These are phyloP conservation scores for Gymnopilus dilepis DNA, from an alignment of 768 basidiomycete genomes.

Conservation along the genomic window DNA sequence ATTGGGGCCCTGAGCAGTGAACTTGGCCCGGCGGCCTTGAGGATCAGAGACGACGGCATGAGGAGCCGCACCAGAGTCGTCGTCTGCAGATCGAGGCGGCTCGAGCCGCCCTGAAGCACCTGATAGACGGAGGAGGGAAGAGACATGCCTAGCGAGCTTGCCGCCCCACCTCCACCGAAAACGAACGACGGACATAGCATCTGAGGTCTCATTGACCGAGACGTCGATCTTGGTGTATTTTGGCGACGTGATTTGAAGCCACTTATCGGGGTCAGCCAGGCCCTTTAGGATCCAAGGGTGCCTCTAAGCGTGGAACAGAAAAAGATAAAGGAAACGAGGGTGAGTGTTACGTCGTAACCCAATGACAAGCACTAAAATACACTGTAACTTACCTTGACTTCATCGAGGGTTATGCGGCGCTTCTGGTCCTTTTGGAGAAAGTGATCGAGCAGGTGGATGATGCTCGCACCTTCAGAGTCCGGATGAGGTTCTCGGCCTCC, in stretches of 20 bases:
- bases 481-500: conserved; percentile 54
- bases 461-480: conserved; percentile 55
- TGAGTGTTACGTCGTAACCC: conserved; percentile 12
- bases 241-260: conserved; percentile 60
- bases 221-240: conserved; percentile 49
- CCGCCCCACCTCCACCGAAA: conserved; percentile 68
- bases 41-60: conserved; percentile 19
- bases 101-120: conserved; percentile 28
- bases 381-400: conserved; percentile 83
- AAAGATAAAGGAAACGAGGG: background rate
- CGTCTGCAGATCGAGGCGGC: background rate
- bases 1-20: background rate
- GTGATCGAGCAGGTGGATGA: conserved; percentile 72
- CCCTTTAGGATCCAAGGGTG: conserved; percentile 74
- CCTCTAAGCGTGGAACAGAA: conserved; percentile 40
- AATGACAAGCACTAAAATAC: conserved; percentile 24
- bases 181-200: conserved; percentile 69
- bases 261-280: conserved; percentile 65
- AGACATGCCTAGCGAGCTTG: conserved; percentile 47
- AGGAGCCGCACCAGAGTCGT: background rate
- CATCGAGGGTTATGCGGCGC: conserved; percentile 75
- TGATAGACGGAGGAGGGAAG: conserved; percentile 53
- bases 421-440: conserved; percentile 82
- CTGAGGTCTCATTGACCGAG: conserved; percentile 76
- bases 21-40: background rate